phyloP scores from a whole-genome alignment of 2,329 filamentous ascomycete species.

The Capronia americana region DNA sequence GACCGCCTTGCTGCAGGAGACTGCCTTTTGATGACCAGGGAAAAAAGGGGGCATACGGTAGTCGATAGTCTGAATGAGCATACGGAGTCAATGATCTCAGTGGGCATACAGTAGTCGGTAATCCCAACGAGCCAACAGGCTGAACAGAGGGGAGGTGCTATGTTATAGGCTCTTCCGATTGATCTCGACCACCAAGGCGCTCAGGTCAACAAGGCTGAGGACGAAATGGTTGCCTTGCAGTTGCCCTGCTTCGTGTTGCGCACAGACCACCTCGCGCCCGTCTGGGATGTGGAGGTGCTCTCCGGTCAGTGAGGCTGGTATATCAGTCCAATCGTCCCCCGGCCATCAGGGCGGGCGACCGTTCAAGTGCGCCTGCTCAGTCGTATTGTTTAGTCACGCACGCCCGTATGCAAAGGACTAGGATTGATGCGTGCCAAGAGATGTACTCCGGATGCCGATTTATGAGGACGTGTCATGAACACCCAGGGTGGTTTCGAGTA shows the following conservation, averaged over 20 bases:
- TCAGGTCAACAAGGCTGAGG: neutral
- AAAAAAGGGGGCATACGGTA: neutral
- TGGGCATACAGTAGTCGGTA: neutral
- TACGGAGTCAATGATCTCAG: neutral
- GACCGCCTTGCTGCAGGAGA: neutral
- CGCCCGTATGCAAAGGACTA: neutral
- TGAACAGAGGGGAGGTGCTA: neutral
- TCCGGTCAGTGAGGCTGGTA: neutral
- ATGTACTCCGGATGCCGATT: neutral
- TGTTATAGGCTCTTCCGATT: neutral
- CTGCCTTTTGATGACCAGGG: neutral
- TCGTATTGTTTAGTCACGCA: neutral
- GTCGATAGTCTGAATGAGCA: neutral
- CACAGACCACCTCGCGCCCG: neutral
- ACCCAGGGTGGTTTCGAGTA: neutral
- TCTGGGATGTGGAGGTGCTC: neutral
- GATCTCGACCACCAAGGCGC: neutral
- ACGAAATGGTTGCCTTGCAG: neutral
- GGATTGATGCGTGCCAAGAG: neutral
- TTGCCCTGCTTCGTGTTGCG: neutral
- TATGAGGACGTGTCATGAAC: neutral
- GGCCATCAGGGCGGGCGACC: neutral
- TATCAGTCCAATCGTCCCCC: neutral
- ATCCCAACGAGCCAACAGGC: neutral
- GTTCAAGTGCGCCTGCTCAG: neutral